phyloP scores from a whole-genome alignment of 768 basidiomycete species.

The Goffeauzyma gilvescens region DNA sequence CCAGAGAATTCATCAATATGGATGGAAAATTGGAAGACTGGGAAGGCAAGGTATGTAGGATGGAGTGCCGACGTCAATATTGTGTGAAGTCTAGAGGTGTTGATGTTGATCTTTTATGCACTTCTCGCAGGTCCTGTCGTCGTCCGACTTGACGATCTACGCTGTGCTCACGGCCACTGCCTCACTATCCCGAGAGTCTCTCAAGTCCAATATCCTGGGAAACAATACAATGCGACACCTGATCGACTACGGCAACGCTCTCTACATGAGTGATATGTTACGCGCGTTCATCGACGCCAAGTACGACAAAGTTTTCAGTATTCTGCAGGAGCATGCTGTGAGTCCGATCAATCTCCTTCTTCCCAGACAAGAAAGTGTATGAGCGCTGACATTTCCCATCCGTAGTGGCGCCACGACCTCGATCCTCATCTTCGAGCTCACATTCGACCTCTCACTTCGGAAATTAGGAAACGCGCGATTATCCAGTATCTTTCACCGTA shows the following conservation, averaged over 20 bases:
- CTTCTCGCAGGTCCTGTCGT: slow-evolving; percentile 3
- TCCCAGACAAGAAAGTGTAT: not conserved
- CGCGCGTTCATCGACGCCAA: slow-evolving; percentile 6
- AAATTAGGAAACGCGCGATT: slow-evolving; percentile 5
- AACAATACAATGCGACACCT: slow-evolving; percentile 4
- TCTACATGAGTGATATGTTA: slow-evolving; percentile 4
- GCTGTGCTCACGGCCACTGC: slow-evolving; percentile 4
- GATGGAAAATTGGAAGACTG: slow-evolving; percentile 7
- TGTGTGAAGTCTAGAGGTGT: not conserved
- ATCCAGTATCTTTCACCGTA: slow-evolving; percentile 11
- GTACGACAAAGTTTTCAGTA: slow-evolving; percentile 1
- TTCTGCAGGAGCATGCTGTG: slow-evolving; percentile 6
- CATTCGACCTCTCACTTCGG: not conserved
- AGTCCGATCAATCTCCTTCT: not conserved
- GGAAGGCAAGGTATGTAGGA: slow-evolving; percentile 6
- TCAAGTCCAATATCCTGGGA: slow-evolving; percentile 6
- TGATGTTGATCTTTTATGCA: not conserved
- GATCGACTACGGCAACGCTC: slow-evolving; percentile 5
- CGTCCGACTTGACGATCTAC: slow-evolving; percentile 9
- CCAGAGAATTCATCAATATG: slow-evolving; percentile 1
- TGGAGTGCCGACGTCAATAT: too few relatives aligned
- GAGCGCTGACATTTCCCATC: not conserved
- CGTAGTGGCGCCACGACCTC: slow-evolving; percentile 1
- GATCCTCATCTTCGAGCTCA: slow-evolving; percentile 5
- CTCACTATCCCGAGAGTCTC: not conserved